Base-by-base conservation (phyloP, 495 filamentous ascomycete genomes). In the Saxispiralis lemnorum region DNA sequence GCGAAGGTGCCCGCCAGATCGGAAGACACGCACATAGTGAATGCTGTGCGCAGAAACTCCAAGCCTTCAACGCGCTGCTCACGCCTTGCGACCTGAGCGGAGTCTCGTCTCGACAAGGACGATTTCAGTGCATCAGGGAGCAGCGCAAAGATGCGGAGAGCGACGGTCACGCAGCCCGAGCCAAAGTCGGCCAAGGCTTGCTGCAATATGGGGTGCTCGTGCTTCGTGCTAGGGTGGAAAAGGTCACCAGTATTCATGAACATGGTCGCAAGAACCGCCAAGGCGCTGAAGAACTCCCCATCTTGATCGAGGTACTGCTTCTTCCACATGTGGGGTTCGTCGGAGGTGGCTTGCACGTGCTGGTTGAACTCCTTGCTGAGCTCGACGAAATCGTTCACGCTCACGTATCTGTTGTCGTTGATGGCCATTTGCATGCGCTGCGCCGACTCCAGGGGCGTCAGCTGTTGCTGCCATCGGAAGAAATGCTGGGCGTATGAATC, bases 71-170 rank as follows among this genome's bases (percentile, higher is more conserved):
- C 24, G 4, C 24, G 24, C 24, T 28, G 24, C 24, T 28, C 24
- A 9, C 24, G 24, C 4, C 24, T 28, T 28, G 24, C 24, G 10
- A n/a, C 32, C 12, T 44, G 42, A 2, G 42, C 42, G 2, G 42
- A 44, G 17, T 44, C 42, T 14, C 42, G 32, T n/a, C 42, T 19
- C 13, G 42, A 44, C 20, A 36, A 17, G 12, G 42, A 15, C 9
- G 17, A 15, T 18, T 38, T 38, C 4, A 44, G 7, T 2, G 18
- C 34, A 18, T 24, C 32, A 11, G 42, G 32, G 4, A 44, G 42
- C 31, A 44, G 15, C 6, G 42, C 32, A 4, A 44, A 12, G 24
- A 37, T 21, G 1, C 34, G 42, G 1, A 31, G 16, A 16, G 15
- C 18, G n/a, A 44, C 10, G 12, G 17, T 36, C n/a, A 10, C 12